These are phyloP conservation scores for Phylloporus arenicola DNA, from an alignment of 768 basidiomycete species.

Conservation along the genomic window DNA sequence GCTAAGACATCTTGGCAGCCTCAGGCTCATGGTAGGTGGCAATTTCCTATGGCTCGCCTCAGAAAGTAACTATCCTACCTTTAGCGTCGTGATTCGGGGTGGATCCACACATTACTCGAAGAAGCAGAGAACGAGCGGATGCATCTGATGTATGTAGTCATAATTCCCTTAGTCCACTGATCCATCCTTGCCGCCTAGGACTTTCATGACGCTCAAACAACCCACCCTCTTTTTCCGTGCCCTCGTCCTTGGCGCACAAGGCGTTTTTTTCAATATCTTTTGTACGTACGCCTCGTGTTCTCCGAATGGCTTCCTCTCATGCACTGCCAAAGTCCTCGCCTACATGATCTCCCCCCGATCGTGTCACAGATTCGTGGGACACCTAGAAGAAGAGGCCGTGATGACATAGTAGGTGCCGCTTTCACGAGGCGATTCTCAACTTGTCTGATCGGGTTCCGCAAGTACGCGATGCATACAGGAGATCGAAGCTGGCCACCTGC, in stretches of 20 bases:
- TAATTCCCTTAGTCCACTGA: slow-evolving; percentile 10
- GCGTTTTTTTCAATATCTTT: slow-evolving; percentile 86
- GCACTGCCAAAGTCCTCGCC: slow-evolving; percentile 49
- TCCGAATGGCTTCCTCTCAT: slow-evolving; percentile 10
- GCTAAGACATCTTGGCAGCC: slow-evolving; percentile 79
- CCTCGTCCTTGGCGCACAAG: slow-evolving; percentile 85
- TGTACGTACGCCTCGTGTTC: slow-evolving; percentile 43
- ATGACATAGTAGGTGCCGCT: slow-evolving; percentile 67
- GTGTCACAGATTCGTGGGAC: slow-evolving; percentile 88
- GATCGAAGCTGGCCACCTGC: slow-evolving; percentile 73
- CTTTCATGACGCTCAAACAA: slow-evolving; percentile 88
- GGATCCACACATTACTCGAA: slow-evolving; percentile 91
- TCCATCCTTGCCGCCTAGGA: slow-evolving; percentile 44
- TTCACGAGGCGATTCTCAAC: slow-evolving; percentile 15
- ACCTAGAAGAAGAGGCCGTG: slow-evolving; percentile 94
- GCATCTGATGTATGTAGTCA: slow-evolving; percentile 67
- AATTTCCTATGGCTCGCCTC: slow-evolving; percentile 7
- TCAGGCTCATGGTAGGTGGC: slow-evolving; percentile 74
- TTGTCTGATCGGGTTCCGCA: slow-evolving; percentile 12
- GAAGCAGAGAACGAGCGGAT: slow-evolving; percentile 98
- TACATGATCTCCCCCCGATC: slow-evolving; percentile 72
- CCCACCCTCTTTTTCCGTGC: slow-evolving; percentile 79
- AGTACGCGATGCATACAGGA: slow-evolving; percentile 82
- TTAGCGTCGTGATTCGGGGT: slow-evolving; percentile 53
- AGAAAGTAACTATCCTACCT: slow-evolving; percentile 1